Base-by-base conservation (phyloP, 495 filamentous ascomycete genomes). In the Cetradonia linearis region DNA sequence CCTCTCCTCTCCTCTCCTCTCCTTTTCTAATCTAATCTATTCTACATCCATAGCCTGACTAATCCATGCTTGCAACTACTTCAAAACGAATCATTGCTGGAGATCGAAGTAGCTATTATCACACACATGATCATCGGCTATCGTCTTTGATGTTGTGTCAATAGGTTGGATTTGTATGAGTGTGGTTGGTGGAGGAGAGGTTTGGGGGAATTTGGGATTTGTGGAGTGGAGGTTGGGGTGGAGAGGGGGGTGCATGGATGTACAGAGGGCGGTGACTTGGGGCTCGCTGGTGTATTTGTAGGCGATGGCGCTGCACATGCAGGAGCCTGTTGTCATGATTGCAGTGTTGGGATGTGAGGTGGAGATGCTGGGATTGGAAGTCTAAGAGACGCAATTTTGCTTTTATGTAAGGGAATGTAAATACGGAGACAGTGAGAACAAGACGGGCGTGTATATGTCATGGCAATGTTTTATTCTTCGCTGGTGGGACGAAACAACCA, bases 41-140 rank as follows among this genome's bases (percentile, higher is more conserved):
- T n/a, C n/a, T n/a, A n/a, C n/a, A n/a, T n/a, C n/a, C n/a, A n/a
- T n/a, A n/a, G n/a, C n/a, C n/a, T n/a, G n/a, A n/a, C n/a, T n/a
- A n/a, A n/a, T n/a, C n/a, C n/a, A n/a, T n/a, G 10, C 13, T 42
- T 16, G 18, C 10, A 20, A 20, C 60, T 31, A 20, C 63, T 48
- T 63, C 77, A 79, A 68, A 79, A 78, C 60, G 70, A 78, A n/a
- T n/a, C n/a, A n/a, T n/a, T n/a, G n/a, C n/a, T n/a, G n/a, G n/a
- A n/a, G n/a, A n/a, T n/a, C n/a, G n/a, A n/a, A n/a, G n/a, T n/a
- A n/a, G n/a, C n/a, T n/a, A n/a, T n/a, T n/a, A n/a, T n/a, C n/a
- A n/a, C n/a, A n/a, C n/a, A n/a, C n/a, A 60, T 78, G 75, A 62
- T 76, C 75, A 63, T 78, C 77, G 76, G 6, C 67, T 70, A 36